These are phyloP conservation scores for Thalia dealbata DNA, from an alignment of 176 grass and related monocot genomes.

Conservation along the genomic window DNA sequence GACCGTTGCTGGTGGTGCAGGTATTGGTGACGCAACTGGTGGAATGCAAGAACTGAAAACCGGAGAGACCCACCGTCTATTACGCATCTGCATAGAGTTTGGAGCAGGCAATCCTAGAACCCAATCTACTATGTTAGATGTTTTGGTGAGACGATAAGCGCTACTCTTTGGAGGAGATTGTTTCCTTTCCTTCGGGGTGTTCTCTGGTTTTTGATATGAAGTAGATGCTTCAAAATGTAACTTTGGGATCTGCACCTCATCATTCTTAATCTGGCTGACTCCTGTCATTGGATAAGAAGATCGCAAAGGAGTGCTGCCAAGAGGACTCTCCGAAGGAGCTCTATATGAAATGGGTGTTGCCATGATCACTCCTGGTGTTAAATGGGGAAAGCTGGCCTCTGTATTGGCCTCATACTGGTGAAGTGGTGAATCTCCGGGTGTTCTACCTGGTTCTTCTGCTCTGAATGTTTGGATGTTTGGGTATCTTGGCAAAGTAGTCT, in stretches of 20 bases:
- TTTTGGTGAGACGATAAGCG: slow-evolving; percentile 40
- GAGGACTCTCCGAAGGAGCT: slow-evolving; percentile 6
- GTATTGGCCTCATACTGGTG: slow-evolving; percentile 1
- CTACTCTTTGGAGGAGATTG: slow-evolving; percentile 15
- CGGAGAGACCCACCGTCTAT: background rate
- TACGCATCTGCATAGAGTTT: background rate
- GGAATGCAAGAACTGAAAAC: slow-evolving; percentile 15
- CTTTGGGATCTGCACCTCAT: too few species aligned
- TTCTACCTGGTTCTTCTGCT: slow-evolving; percentile 29
- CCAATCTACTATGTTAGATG: slow-evolving; percentile 1
- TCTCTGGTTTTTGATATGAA: background rate
- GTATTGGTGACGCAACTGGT: too few species aligned
- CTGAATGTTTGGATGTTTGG: slow-evolving; percentile 27
- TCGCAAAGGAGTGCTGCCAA: slow-evolving; percentile 27
- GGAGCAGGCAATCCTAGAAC: slow-evolving; percentile 1
- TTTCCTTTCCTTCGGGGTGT: slow-evolving; percentile 16
- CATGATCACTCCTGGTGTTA: too few species aligned
- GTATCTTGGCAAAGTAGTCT: slow-evolving; percentile 21
- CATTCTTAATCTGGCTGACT: too few species aligned
- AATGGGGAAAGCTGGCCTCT: slow-evolving; percentile 13
- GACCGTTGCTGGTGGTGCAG: slow-evolving; percentile 19
- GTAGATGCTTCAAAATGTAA: too few species aligned
- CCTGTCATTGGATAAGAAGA: too few species aligned
- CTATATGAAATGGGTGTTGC: background rate
- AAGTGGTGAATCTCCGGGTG: slow-evolving; percentile 25